Conservation (phyloP, 192 early-diverging fungal species). For the Rhizophagus clarus region DNA sequence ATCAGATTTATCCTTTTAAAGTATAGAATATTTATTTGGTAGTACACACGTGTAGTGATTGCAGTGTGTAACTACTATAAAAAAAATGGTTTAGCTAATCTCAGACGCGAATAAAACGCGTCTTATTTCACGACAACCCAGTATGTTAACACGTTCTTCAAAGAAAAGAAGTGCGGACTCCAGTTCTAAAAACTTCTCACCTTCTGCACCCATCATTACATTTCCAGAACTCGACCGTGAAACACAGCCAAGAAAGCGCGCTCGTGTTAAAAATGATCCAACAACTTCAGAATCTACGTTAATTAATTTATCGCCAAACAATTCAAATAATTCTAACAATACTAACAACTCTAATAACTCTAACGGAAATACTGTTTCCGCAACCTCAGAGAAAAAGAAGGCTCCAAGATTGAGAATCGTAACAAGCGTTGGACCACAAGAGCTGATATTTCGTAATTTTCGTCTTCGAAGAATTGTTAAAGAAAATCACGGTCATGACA, state of each 20-base stretch:
- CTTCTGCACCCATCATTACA: neutral
- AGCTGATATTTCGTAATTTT: constrained; percentile 71
- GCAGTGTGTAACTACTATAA: no score
- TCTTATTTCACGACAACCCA: neutral
- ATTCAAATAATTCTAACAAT: neutral
- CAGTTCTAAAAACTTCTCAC: neutral
- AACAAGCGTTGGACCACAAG: constrained; percentile 27
- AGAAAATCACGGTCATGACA: constrained; percentile 82
- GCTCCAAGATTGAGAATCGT: neutral
- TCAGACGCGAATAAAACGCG: neutral
- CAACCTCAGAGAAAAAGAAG: neutral
- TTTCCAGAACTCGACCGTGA: neutral
- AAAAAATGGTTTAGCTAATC: no score
- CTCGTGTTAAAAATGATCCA: no score
- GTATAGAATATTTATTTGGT: no score
- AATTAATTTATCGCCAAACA: neutral
- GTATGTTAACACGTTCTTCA: constrained; percentile 11
- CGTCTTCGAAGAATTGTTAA: constrained; percentile 84
- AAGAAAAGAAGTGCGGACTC: neutral
- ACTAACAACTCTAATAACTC: neutral
- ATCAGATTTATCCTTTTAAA: neutral
- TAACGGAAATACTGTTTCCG: neutral
- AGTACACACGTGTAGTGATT: no score
- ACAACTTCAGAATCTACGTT: no score
- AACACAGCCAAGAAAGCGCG: neutral